phyloP scores from a whole-genome alignment of 2,329 filamentous ascomycete genomes.

The Fusarium sp. region DNA sequence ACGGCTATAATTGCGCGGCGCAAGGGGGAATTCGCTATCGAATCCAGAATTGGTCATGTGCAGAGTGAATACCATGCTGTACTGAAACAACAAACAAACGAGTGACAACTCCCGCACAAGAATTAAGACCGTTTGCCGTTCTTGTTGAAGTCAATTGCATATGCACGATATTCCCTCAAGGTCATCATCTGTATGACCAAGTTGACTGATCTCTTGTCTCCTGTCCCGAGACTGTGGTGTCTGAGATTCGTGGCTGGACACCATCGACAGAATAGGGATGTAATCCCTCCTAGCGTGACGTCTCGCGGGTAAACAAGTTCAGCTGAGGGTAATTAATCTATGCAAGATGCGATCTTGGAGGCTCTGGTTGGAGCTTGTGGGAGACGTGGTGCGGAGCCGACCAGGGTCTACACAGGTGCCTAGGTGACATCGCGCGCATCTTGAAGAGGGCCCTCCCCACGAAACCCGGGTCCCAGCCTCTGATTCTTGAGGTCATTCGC shows the following conservation, averaged over 20 bases:
- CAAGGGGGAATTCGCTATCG: constrained; percentile 32
- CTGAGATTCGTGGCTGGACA: constrained; percentile 23
- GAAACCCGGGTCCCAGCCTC: constrained; percentile 15
- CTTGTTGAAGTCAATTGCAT: constrained; percentile 6
- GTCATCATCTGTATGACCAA: neutral
- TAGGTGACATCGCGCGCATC: constrained; percentile 39
- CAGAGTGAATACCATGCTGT: constrained; percentile 9
- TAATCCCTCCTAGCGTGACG: constrained; percentile 12
- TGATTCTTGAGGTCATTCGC: constrained; percentile 28
- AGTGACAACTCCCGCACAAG: neutral
- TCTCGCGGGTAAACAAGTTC: constrained; percentile 15
- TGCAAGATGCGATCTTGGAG: constrained; percentile 39
- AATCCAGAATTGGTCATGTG: constrained; percentile 10
- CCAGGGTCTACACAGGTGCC: constrained; percentile 42
- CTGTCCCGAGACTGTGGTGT: constrained; percentile 12
- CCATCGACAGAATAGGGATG: constrained; percentile 20
- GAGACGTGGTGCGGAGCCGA: constrained; percentile 37
- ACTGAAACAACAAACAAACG: constrained; percentile 6
- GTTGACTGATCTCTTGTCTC: constrained; percentile 1
- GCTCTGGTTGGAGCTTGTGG: constrained; percentile 42
- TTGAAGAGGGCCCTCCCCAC: constrained; percentile 38
- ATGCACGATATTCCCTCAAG: constrained; percentile 15
- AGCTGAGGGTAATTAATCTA: constrained; percentile 23
- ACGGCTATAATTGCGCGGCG: constrained; percentile 24
- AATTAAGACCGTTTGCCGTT: neutral